These are phyloP conservation scores for Blastocystis sp. DNA, from an alignment of 352 stramenopile genomes.

Conservation along the genomic window DNA sequence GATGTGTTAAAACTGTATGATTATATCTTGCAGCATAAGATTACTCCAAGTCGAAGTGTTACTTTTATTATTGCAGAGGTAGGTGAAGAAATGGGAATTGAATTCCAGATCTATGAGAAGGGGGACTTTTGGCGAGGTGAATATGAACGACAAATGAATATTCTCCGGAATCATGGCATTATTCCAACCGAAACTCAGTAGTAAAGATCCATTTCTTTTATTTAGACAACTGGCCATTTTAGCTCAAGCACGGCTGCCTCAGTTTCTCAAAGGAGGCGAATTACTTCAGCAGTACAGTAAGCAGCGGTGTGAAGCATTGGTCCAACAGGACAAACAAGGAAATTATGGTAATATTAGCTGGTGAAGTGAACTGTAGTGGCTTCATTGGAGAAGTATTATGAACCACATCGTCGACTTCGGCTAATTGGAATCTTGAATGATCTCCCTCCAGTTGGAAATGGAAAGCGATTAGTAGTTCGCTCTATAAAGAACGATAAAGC, in stretches of 20 bases:
- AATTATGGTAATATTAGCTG: not conserved
- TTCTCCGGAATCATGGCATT: constrained; percentile 7
- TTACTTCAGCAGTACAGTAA: not conserved
- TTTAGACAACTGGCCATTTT: constrained; percentile 37
- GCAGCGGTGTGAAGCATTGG: not conserved
- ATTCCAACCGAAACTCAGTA: constrained; percentile 48
- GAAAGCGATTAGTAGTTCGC: not conserved
- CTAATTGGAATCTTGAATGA: constrained; percentile 9
- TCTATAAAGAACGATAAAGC: not conserved
- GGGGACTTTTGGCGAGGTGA: constrained; percentile 38
- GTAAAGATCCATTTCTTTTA: not conserved
- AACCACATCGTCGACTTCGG: not conserved
- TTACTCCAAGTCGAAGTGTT: not conserved
- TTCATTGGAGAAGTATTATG: constrained; percentile 50
- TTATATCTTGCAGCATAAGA: not conserved
- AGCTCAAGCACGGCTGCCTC: constrained; percentile 21
- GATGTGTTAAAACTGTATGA: constrained; percentile 12
- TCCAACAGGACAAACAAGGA: not conserved
- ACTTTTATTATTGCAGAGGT: constrained; percentile 32
- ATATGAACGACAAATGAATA: constrained; percentile 8
- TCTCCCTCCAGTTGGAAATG: not conserved
- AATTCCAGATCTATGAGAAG: constrained; percentile 53
- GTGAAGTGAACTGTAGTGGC: not conserved
- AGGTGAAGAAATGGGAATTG: not conserved
- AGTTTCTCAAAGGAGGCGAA: constrained; percentile 16